Evolutionary conservation across 2,329 filamentous ascomycete species (phyloP).

Genomic region (Simplicillium aogashimaense): DNA sequence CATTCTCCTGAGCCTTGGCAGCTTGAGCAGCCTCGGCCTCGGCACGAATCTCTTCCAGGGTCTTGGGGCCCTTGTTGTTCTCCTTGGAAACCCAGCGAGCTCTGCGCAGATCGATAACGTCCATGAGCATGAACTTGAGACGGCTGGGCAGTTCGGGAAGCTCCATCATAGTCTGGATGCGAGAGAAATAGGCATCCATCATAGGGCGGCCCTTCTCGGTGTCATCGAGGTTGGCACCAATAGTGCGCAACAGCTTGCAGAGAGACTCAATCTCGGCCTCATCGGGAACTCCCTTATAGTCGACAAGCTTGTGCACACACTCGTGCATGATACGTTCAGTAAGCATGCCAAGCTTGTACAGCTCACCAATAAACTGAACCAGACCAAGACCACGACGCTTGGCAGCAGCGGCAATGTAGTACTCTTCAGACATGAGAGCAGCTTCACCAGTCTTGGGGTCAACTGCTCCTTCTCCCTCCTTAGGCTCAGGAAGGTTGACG

Average conservation of each 20-base stretch:
- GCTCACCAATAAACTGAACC: conserved; percentile 97
- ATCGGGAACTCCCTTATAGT: conserved; percentile 87
- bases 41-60: conserved; percentile 81
- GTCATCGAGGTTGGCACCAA: conserved; percentile 76
- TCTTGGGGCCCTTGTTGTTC: conserved; percentile 90
- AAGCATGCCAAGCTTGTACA: conserved; percentile 98
- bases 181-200: conserved; percentile 90
- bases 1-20: conserved; percentile 69
- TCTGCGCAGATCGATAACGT: conserved; percentile 76
- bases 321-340: conserved; percentile 99
- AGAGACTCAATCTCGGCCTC: conserved; percentile 95
- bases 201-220: conserved; percentile 75
- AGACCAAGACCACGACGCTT: conserved; percentile 96
- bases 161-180: conserved; percentile 75
- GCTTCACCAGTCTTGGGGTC: conserved; percentile 56
- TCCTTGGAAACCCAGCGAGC: conserved; percentile 80
- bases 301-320: conserved; percentile 92
- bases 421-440: conserved; percentile 86
- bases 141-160: conserved; percentile 75
- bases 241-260: conserved; percentile 83
- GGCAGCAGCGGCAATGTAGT: conserved; percentile 85
- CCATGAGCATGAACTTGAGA: conserved; percentile 94
- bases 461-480: conserved; percentile 17
- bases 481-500: conserved; percentile 65
- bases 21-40: conserved; percentile 70